phyloP scores from a whole-genome alignment of 768 basidiomycete species.

The Coprinellus micaceus region DNA sequence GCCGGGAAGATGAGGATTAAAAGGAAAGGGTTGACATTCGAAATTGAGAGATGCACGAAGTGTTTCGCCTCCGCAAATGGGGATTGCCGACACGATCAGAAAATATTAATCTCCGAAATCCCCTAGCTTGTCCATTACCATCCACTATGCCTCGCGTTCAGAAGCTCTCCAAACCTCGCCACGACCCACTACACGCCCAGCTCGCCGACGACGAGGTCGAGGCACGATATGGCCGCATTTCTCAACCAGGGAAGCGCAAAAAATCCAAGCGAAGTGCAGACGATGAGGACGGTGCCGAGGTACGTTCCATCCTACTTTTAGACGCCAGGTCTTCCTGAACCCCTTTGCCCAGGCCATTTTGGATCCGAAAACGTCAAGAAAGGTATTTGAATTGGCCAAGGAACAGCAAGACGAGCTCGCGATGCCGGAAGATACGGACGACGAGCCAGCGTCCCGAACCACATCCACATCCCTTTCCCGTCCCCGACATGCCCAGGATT shows the following conservation, averaged over 20 bases:
- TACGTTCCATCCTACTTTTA: constrained; percentile 26
- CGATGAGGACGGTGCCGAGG: constrained; percentile 53
- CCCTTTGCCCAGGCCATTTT: constrained; percentile 51
- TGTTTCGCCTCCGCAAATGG: constrained; percentile 10
- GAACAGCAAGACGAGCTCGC: constrained; percentile 91
- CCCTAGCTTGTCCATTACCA: background rate
- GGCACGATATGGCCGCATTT: constrained; percentile 74
- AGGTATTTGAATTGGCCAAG: constrained; percentile 88
- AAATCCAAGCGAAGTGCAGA: constrained; percentile 53
- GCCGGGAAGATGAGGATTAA: constrained; percentile 14
- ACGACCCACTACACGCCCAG: constrained; percentile 86
- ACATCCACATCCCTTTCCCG: constrained; percentile 29
- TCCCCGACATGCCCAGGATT: constrained; percentile 29
- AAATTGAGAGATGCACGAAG: background rate
- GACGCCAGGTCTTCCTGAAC: constrained; percentile 8
- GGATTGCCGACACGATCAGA: constrained; percentile 19
- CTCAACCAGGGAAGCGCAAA: constrained; percentile 71
- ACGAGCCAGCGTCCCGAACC: constrained; percentile 28
- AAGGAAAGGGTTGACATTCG: background rate
- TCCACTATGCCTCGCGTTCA: constrained; percentile 64
- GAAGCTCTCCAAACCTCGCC: constrained; percentile 59
- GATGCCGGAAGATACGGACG: constrained; percentile 49
- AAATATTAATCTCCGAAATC: constrained; percentile 13
- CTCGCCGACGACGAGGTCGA: constrained; percentile 74
- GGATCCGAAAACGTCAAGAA: constrained; percentile 77